Evolutionary conservation across 2,329 filamentous ascomycete genomes (phyloP).

Genomic region (Fonsecaea multimorphosa): DNA sequence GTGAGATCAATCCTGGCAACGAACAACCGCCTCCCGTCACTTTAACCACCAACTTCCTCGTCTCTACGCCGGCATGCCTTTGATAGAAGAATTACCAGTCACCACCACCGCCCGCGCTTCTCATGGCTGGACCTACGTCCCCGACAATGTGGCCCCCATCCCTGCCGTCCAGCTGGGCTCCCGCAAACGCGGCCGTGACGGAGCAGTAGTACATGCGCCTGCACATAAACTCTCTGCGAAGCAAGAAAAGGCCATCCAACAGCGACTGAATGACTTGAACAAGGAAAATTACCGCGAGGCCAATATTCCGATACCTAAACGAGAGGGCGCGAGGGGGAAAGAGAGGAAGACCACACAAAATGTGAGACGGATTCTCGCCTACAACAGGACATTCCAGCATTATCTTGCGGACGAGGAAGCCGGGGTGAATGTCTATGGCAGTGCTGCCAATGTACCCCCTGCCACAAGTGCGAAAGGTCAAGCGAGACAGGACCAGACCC

Average conservation of each 20-base stretch:
- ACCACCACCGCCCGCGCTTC: constrained; percentile 66
- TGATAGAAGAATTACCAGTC: constrained; percentile 78
- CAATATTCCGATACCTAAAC: constrained; percentile 66
- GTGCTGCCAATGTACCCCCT: constrained; percentile 23
- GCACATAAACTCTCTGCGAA: constrained; percentile 75
- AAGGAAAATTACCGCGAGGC: constrained; percentile 74
- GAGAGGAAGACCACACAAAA: constrained; percentile 54
- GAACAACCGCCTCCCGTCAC: neutral
- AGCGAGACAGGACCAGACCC: constrained; percentile 13
- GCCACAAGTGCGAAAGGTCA: constrained; percentile 29
- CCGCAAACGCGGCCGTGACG: constrained; percentile 64
- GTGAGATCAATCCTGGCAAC: neutral
- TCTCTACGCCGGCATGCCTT: constrained; percentile 57
- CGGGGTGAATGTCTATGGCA: constrained; percentile 41
- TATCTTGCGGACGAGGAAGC: constrained; percentile 60
- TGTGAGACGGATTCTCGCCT: constrained; percentile 55
- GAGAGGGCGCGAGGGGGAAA: constrained; percentile 45
- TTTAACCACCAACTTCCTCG: neutral
- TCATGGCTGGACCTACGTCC: constrained; percentile 91
- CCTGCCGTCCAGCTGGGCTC: constrained; percentile 53
- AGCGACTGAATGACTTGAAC: constrained; percentile 82
- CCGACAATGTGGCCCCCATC: constrained; percentile 70
- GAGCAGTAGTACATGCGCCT: constrained; percentile 46
- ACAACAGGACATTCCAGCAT: constrained; percentile 58
- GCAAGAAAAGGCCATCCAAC: constrained; percentile 79